Base-by-base conservation (phyloP, 495 filamentous ascomycete genomes). In the Xylaria sp. region DNA sequence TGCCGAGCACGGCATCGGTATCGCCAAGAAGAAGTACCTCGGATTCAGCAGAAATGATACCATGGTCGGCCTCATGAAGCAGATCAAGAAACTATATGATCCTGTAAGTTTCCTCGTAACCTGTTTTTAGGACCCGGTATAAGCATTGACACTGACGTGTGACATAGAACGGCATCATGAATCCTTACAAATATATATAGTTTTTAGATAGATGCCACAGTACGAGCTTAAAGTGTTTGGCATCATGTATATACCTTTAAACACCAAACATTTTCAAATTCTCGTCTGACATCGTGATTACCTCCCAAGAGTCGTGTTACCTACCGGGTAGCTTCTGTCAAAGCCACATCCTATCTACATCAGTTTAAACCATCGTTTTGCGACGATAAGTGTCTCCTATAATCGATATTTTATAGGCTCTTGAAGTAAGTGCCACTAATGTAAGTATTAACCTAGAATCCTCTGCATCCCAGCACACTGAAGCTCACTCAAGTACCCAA, bases 1-100 rank as follows among this genome's bases (percentile, higher is more conserved):
- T 76, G 96, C 96, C 37, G 96, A 99, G 80, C 96, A 99, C 82
- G 96, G 96, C 9, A 82, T 99, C 40, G 96, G 96, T 8, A 77
- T 99, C 73, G 93, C 95, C 48, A 99, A 99, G 90, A 97, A 95
- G 83, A 89, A 92, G 57, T 98, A 89, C 79, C 95, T 98, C 76
- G 92, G 93, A 17, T 98, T 98, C 82, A 97, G 93, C 80, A 87
- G 96, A 74, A 94, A 90, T 67, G 89, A 92, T 43, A 94, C 90
- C 5, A 95, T 95, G 88, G 83, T 98, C 68, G 87, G 85, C 67
- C 77, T 98, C 79, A 99, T 99, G 96, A 95, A 92, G 87, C 90
- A 94, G 81, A 87, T 98, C 73, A 99, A 99, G 87, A 84, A 87
- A 29, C 77, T 95, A 24, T 99, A 94, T 80, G 96, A 99, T 82